Conservation (phyloP, 2,329 filamentous ascomycete species). For the Cadophora sp. region DNA sequence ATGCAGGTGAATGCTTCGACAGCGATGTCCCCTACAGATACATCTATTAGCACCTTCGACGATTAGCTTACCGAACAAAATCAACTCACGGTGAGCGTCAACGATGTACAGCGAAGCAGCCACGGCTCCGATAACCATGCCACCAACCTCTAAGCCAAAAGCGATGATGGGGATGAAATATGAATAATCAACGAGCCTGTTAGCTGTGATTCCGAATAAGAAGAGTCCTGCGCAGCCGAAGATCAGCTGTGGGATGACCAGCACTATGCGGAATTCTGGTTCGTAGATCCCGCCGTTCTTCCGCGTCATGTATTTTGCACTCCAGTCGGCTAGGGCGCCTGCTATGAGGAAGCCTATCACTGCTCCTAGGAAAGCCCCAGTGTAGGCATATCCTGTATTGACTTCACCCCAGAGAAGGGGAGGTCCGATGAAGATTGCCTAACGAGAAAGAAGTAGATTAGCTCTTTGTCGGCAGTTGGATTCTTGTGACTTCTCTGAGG, state of each 20-base stretch:
- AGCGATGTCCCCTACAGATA: conserved; percentile 70
- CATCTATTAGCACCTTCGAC: background rate
- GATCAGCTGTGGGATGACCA: conserved; percentile 83
- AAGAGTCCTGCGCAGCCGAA: conserved; percentile 81
- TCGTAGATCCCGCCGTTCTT: conserved; percentile 85
- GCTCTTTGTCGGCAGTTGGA: background rate
- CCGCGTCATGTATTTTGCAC: conserved; percentile 72
- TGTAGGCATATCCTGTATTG: conserved; percentile 85
- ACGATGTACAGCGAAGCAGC: conserved; percentile 87
- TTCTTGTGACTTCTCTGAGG: background rate
- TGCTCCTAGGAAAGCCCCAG: conserved; percentile 84
- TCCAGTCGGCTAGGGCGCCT: conserved; percentile 76
- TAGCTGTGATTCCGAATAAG: conserved; percentile 79
- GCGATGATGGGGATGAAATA: conserved; percentile 78
- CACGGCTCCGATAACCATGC: conserved; percentile 92
- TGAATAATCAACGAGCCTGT: conserved; percentile 67
- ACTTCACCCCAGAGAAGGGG: conserved; percentile 84
- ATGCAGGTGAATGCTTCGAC: conserved; percentile 90
- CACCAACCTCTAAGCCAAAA: conserved; percentile 83
- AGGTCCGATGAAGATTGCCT: conserved; percentile 77
- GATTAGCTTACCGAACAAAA: too few relatives aligned
- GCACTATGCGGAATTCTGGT: conserved; percentile 85
- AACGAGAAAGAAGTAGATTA: background rate
- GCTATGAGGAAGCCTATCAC: conserved; percentile 78
- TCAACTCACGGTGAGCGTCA: conserved; percentile 80